These are phyloP conservation scores for Canavalia ensiformis DNA, from an alignment of 306 rosid species.

Conservation along the genomic window DNA sequence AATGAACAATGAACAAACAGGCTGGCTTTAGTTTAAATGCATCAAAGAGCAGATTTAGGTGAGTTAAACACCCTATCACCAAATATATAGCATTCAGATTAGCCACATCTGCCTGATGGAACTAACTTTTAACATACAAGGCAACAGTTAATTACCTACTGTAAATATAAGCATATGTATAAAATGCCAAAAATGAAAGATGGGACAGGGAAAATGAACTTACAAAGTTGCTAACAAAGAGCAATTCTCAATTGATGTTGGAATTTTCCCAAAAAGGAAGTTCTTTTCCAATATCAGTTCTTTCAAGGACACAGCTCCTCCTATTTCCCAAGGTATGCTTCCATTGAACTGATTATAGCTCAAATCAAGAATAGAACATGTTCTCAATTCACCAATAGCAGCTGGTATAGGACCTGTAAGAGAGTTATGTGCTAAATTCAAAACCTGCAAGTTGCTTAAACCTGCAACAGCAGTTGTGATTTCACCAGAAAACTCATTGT, in stretches of 20 bases:
- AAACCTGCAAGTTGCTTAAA: constrained; percentile 69
- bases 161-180: background rate
- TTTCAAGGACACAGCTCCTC: constrained; percentile 70
- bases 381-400: constrained; percentile 71
- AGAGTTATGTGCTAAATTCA: constrained; percentile 78
- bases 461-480: constrained; percentile 64
- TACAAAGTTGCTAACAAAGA: constrained; percentile 79
- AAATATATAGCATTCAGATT: constrained; percentile 33
- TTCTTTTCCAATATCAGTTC: constrained; percentile 77
- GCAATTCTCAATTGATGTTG: constrained; percentile 78
- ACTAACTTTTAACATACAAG: background rate
- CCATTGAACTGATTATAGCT: constrained; percentile 80
- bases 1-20: constrained; percentile 41
- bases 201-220: constrained; percentile 55
- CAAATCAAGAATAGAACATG: constrained; percentile 71
- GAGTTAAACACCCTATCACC: constrained; percentile 9
- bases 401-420: constrained; percentile 78
- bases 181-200: constrained; percentile 17
- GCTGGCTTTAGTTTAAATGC: constrained; percentile 11
- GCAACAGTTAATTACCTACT: background rate
- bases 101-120: constrained; percentile 17
- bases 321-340: constrained; percentile 78
- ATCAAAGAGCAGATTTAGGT: constrained; percentile 6
- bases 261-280: constrained; percentile 72
- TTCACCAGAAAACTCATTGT: constrained; percentile 78